Conservation (phyloP, 2,329 filamentous ascomycete genomes). For the Aspergillus novoparasiticus region DNA sequence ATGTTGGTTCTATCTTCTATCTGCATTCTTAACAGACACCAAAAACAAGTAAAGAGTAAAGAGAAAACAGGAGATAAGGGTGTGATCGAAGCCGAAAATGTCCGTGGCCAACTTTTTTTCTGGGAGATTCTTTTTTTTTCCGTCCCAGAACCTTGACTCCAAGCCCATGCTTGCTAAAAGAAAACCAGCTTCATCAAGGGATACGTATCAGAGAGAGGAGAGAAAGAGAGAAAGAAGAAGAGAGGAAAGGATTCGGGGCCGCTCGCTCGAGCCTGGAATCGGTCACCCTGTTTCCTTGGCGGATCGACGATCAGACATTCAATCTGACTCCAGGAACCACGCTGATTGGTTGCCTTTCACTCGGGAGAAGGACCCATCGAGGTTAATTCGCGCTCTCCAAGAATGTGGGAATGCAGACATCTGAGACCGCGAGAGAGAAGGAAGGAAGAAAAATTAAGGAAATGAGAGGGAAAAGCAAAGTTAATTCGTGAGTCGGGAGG, state of each 20-base stretch:
- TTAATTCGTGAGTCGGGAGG: not conserved
- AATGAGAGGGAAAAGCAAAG: not conserved
- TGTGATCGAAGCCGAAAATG: not conserved
- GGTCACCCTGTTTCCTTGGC: not conserved
- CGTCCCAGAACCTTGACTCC: conserved; percentile 10
- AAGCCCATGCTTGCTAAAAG: conserved; percentile 13
- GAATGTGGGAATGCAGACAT: conserved; percentile 3
- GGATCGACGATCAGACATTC: not conserved
- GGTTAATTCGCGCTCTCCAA: not conserved
- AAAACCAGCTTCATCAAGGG: conserved; percentile 12
- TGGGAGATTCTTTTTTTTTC: not conserved
- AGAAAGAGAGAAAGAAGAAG: not conserved
- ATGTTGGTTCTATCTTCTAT: conserved; percentile 9
- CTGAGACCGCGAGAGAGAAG: conserved; percentile 1
- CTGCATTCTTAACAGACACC: not conserved
- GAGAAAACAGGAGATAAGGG: not conserved
- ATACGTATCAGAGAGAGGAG: conserved; percentile 2
- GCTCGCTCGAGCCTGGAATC: not conserved
- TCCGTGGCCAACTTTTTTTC: not conserved
- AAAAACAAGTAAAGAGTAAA: conserved; percentile 1
- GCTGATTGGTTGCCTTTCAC: not conserved
- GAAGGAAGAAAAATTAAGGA: not conserved
- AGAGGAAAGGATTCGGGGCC: conserved; percentile 1
- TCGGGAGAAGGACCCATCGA: not conserved
- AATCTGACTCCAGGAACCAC: not conserved